phyloP scores from a whole-genome alignment of 129 eudicot species.

The Centaurea solstitialis region DNA sequence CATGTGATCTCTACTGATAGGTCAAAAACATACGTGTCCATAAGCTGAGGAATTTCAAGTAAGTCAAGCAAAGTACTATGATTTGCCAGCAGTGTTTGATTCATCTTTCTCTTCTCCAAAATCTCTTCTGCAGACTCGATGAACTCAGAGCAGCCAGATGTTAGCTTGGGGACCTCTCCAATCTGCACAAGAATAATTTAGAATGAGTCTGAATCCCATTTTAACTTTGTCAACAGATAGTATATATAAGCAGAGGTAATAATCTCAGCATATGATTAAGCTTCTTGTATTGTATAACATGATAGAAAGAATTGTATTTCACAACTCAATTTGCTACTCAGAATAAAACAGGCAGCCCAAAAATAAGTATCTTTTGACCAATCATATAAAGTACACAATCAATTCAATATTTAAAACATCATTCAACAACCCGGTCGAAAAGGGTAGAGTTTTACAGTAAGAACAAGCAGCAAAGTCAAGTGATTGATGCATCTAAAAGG shows the following conservation, averaged over 20 bases:
- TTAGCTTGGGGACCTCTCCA: constrained; percentile 89
- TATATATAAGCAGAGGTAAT: constrained; percentile 2
- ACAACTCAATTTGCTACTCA: neutral
- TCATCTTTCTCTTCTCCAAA: constrained; percentile 93
- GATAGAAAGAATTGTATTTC: too few species aligned
- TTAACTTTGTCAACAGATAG: constrained; percentile 4
- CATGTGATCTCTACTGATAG: constrained; percentile 22
- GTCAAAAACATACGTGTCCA: constrained; percentile 91
- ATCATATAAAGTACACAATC: neutral
- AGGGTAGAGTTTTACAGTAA: neutral
- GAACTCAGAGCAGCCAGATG: constrained; percentile 96
- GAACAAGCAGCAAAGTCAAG: neutral
- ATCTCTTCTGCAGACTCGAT: constrained; percentile 86
- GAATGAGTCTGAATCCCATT: neutral
- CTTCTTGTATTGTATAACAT: too few species aligned
- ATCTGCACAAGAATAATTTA: constrained; percentile 56
- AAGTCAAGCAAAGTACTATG: constrained; percentile 99
- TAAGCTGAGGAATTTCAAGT: constrained; percentile 99
- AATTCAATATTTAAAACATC: neutral
- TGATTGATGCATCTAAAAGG: neutral
- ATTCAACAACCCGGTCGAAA: neutral
- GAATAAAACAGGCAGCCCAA: neutral
- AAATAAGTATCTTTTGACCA: constrained; percentile 1
- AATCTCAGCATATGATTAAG: too few species aligned
- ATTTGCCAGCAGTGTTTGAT: constrained; percentile 82